Evolutionary conservation across 2,329 filamentous ascomycete species (phyloP), one percentile per base, ranked within the genome.

Genomic region (Calonectria pteridis): DNA sequence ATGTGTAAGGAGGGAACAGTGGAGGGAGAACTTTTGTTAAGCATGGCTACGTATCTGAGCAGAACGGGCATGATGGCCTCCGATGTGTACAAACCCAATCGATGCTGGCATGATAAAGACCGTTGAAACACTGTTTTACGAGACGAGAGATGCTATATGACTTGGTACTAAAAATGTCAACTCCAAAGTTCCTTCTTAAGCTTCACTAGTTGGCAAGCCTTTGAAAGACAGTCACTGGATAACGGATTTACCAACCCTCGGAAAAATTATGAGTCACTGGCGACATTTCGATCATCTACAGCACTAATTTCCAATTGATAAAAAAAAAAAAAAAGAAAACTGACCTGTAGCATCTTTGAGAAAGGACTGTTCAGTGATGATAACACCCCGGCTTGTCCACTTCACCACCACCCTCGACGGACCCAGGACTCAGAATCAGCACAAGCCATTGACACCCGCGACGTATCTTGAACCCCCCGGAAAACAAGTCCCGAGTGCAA

Each of bases 281-380:
- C 11, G 20, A 3, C 7, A 6, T 11, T n/a, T 46, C 6, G n/a
- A n/a, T 46, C 20, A 20, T 14, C 2, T 10, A 3, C 6, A 46
- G 20, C 18, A 46, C 3, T 9, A n/a, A 46, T n/a, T 3, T n/a
- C 40, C 7, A n/a, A 46, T 11, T n/a, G 40, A 46, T 6, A n/a
- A 46, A n/a, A 6, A 2, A 9, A 2, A 10, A n/a, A 20, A 6
- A 5, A 46, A n/a, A 6, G 2, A 9, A 2, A 10, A n/a, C 6
- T 20, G 5, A 9, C 11, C n/a, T n/a, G 20, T 11, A 46, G 20
- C 40, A 46, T 9, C 18, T 3, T 18, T 46, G 18, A 6, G 40
- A 7, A 46, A 46, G 20, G 7, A 46, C 18, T 43, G 18, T 43
- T 43, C n/a, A n/a, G n/a, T 46, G 18, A n/a, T 46, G 40, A n/a